phyloP scores from a whole-genome alignment of 140 eudicot species.

The Oenanthe javanica region DNA sequence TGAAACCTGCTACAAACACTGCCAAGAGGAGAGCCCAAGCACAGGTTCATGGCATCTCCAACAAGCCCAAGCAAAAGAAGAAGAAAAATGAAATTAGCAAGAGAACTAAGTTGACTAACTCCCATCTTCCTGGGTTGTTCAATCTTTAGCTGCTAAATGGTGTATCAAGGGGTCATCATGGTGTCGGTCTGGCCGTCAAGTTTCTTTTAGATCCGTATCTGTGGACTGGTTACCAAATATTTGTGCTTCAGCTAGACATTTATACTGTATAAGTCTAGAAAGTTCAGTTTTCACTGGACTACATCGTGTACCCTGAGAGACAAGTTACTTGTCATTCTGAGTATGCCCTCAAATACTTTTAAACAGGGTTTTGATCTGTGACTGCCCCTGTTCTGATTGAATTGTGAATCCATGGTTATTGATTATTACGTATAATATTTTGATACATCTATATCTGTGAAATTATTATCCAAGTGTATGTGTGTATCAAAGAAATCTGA shows the following conservation, averaged over 20 bases:
- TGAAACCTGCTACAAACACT: conserved; percentile 74
- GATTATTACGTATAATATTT: background rate
- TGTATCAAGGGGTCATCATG: background rate
- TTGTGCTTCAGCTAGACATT: conserved; percentile 1
- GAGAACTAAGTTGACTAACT: conserved; percentile 67
- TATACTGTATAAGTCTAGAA: background rate
- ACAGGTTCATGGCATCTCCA: conserved; percentile 38
- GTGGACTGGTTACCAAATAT: background rate
- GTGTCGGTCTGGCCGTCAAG: background rate
- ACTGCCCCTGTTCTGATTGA: background rate
- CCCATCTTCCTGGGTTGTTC: conserved; percentile 62
- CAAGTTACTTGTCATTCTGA: background rate
- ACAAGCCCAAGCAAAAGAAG: conserved; percentile 56
- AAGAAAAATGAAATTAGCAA: conserved; percentile 61
- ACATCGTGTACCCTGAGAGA: background rate
- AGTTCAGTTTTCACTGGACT: background rate
- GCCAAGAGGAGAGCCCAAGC: conserved; percentile 75
- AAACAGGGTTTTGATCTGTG: background rate
- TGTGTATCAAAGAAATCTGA: too few relatives aligned
- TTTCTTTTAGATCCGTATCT: background rate
- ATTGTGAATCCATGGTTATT: background rate
- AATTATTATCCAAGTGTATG: background rate
- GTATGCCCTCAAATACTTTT: background rate
- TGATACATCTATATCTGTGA: background rate
- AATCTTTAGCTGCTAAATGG: background rate